Evolutionary conservation across 805 yeast species (phyloP), one percentile per base, ranked within the genome.

Genomic region (Yarrowia deformans): DNA sequence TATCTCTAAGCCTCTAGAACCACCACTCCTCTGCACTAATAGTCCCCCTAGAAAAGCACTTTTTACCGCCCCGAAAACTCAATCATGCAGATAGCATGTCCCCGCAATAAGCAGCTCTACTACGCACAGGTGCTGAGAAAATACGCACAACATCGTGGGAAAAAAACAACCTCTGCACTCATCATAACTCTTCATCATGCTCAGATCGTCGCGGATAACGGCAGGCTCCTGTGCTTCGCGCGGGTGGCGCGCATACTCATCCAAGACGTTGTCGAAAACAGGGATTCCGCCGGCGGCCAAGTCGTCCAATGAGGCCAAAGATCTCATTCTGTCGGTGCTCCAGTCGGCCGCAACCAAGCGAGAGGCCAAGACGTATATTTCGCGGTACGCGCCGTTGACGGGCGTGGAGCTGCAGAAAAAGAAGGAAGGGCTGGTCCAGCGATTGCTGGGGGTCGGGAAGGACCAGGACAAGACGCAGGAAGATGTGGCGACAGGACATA

Each of bases 341-440:
- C 89, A 89, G 74, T 88, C 97, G 1, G 91, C 98, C 4, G 96
- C 98, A 7, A 94, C 98, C 0, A 93, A 92, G 77, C 82, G 99
- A 70, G 98, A 94, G 75, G 97, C 97, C 6, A 84, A 86, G 71
- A 90, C 89, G 72, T 94, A 93, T 75, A 79, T 94, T 58, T 81
- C 85, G 43, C 90, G 89, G 75, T 94, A 93, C 75, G 79, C 69
- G 58, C 45, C 72, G 70, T 13, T 64, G 48, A 71, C 60, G 23
- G 70, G 69, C 16, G 43, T 35, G 42, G 74, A 72, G 52, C 71
- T 60, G 13, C 83, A 78, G 68, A 71, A 70, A 73, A 79, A 37
- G 77, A 80, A 70, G 73, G 80, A 40, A 74, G 79, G 66, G 71
- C 82, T 68, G 79, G 76, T 72, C 68, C 81, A 74, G 54, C 46